Evolutionary conservation across 495 filamentous ascomycete species (phyloP).

Genomic region (Penicillium alfredii): DNA sequence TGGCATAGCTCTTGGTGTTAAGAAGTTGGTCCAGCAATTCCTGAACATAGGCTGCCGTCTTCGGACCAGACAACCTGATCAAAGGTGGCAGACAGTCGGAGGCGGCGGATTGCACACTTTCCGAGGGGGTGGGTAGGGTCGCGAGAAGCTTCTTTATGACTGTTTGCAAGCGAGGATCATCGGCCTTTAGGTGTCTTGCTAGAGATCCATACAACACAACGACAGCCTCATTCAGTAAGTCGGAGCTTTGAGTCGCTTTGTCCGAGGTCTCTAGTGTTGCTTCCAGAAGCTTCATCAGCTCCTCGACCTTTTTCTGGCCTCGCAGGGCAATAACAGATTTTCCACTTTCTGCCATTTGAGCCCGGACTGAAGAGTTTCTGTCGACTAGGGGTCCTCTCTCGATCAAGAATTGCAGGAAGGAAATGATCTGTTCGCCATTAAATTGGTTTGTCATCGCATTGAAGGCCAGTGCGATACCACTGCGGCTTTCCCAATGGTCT

Average conservation of each 20-base stretch:
- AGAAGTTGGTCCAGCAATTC: constrained; percentile 73
- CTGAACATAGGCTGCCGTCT: constrained; percentile 72
- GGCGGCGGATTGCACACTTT: constrained; percentile 92
- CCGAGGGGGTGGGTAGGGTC: constrained; percentile 90
- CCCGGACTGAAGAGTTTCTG: constrained; percentile 64
- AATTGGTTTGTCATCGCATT: constrained; percentile 68
- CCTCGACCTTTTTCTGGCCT: constrained; percentile 74
- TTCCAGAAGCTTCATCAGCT: constrained; percentile 88
- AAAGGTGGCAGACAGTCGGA: constrained; percentile 89
- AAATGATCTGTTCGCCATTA: constrained; percentile 59
- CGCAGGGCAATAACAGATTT: constrained; percentile 72
- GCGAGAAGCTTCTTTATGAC: constrained; percentile 78
- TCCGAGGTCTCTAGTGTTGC: constrained; percentile 73
- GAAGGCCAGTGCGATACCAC: constrained; percentile 83
- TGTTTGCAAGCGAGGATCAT: constrained; percentile 75
- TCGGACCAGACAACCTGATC: constrained; percentile 69
- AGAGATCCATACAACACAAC: constrained; percentile 95
- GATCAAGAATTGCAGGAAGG: constrained; percentile 79
- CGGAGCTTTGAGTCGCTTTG: constrained; percentile 67
- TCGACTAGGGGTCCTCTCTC: constrained; percentile 79
- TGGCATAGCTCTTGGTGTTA: constrained; percentile 81
- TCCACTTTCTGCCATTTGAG: constrained; percentile 91
- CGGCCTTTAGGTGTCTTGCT: constrained; percentile 75
- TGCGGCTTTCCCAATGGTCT: constrained; percentile 86
- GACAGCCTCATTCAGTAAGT: constrained; percentile 91